These are phyloP conservation scores for Cyclaneusma minus DNA, from an alignment of 2,329 filamentous ascomycete species.

Conservation along the genomic window DNA sequence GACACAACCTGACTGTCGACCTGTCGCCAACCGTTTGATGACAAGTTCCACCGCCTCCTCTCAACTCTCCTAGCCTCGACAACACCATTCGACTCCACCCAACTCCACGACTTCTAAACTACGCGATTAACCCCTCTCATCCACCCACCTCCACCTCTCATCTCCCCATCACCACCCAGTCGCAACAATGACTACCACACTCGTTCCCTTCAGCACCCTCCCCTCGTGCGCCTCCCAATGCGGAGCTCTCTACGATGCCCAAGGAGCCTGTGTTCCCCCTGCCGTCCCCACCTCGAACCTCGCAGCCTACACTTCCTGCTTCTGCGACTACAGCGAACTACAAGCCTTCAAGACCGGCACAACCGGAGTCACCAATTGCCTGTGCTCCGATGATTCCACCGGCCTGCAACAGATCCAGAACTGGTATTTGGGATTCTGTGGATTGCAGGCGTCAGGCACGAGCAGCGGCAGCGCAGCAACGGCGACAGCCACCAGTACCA, in stretches of 20 bases:
- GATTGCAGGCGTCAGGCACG: conserved; percentile 22
- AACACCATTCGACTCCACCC: no score
- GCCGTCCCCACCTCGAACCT: conserved; percentile 30
- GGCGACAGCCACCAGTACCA: conserved; percentile 13
- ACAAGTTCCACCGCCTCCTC: no score
- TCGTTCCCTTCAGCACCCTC: conserved; percentile 42
- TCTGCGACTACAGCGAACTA: conserved; percentile 52
- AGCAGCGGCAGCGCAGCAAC: conserved; percentile 14
- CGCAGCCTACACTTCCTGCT: conserved; percentile 49
- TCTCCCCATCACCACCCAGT: conserved; percentile 5
- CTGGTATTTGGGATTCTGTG: conserved; percentile 60
- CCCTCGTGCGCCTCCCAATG: conserved; percentile 48
- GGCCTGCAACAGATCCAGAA: conserved; percentile 42
- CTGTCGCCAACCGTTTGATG: no score
- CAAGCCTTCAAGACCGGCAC: conserved; percentile 38
- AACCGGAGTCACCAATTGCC: conserved; percentile 43
- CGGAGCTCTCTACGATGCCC: conserved; percentile 49
- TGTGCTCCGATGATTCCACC: conserved; percentile 32
- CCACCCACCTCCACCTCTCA: conserved; percentile 2
- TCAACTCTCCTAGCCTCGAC: no score
- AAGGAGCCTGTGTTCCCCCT: conserved; percentile 53
- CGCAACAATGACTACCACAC: conserved; percentile 21
- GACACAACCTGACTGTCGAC: no score
- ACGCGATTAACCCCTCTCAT: no score
- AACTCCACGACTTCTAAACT: no score